Evolutionary conservation across 768 basidiomycete genomes (phyloP).

Genomic region (Agrocybe pediades): DNA sequence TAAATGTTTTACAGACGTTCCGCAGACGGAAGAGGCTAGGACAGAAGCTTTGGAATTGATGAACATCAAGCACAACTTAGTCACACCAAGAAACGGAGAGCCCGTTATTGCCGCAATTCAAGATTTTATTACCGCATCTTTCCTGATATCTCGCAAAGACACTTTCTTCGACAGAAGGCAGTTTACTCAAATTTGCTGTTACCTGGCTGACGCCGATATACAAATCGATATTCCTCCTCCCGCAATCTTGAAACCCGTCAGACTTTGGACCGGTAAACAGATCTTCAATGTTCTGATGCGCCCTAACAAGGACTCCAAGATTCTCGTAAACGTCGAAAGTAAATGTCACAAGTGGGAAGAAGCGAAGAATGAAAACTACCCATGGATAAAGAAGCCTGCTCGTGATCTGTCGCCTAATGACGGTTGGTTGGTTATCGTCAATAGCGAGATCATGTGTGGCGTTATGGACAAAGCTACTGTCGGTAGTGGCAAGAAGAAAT

Average conservation of each 20-base stretch:
- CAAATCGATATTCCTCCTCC: slow-evolving; percentile 97
- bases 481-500: slow-evolving; percentile 98
- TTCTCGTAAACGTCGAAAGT: slow-evolving; percentile 93
- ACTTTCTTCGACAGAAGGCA: slow-evolving; percentile 91
- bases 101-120: slow-evolving; percentile 99
- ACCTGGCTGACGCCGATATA: slow-evolving; percentile 86
- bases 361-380: slow-evolving; percentile 62
- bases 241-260: slow-evolving; percentile 87
- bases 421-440: slow-evolving; percentile 95
- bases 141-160: slow-evolving; percentile 90
- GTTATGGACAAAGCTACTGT: slow-evolving; percentile 99
- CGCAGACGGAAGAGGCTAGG: slow-evolving; percentile 97
- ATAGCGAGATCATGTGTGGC: slow-evolving; percentile 99
- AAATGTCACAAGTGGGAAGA: slow-evolving; percentile 92
- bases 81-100: slow-evolving; percentile 97
- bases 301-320: slow-evolving; percentile 80
- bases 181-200: slow-evolving; percentile 96
- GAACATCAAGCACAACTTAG: slow-evolving; percentile 95
- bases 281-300: slow-evolving; percentile 98
- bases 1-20: slow-evolving; percentile 67
- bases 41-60: slow-evolving; percentile 97
- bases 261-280: slow-evolving; percentile 98
- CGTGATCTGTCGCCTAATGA: slow-evolving; percentile 95
- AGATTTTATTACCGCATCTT: slow-evolving; percentile 99
- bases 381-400: slow-evolving; percentile 58